A percentile compares a stretch with the other conserved stretches of the same genome.
phyloP scores from a whole-genome alignment of 345 rosid genomes.

The Eucalyptus erythrocorys region DNA sequence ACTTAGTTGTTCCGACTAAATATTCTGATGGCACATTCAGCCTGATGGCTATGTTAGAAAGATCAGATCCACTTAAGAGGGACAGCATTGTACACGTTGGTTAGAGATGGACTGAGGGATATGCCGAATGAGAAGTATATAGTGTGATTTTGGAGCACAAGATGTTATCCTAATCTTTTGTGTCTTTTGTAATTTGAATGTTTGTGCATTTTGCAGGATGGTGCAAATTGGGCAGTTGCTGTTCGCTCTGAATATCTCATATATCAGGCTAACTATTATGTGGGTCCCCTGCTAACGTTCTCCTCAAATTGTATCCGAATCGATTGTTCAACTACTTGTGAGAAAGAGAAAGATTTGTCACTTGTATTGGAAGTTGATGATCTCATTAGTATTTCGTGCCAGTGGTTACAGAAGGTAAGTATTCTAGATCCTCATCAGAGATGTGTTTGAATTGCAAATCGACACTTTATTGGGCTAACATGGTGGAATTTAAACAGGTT shows the following conservation, averaged over 20 bases:
- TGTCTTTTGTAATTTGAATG: neutral
- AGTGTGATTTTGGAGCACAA: neutral
- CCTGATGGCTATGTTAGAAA: neutral
- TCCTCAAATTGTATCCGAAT: conserved; percentile 43
- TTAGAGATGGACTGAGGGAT: neutral
- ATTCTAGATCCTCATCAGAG: neutral
- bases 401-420: conserved; percentile 54
- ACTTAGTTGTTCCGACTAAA: neutral
- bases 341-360: conserved; percentile 19
- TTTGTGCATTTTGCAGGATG: conserved; percentile 41
- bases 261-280: conserved; percentile 24
- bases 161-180: neutral
- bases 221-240: conserved; percentile 15
- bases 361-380: conserved; percentile 62
- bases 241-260: conserved; percentile 51
- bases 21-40: neutral
- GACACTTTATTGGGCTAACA: neutral
- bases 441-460: neutral
- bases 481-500: conserved; percentile 26
- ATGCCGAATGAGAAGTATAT: neutral
- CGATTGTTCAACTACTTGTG: conserved; percentile 17
- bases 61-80: neutral
- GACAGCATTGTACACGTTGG: neutral
- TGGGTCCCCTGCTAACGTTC: conserved; percentile 40
- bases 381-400: conserved; percentile 46